Evolutionary conservation across 257 asterid species (phyloP).

Genomic region (Solanum pimpinellifolium): DNA sequence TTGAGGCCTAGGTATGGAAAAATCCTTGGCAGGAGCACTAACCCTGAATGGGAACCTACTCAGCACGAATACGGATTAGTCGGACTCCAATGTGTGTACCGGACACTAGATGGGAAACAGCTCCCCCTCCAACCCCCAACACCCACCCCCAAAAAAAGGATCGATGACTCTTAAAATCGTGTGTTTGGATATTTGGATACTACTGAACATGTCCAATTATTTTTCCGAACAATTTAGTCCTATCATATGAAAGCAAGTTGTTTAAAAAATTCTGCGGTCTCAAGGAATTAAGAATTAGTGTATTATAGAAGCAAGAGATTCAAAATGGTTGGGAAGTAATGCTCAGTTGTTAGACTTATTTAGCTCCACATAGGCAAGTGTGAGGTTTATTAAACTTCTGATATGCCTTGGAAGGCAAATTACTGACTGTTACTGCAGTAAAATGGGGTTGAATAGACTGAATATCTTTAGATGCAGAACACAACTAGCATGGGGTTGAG

Average conservation of each 20-base stretch:
- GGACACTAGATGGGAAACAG: too few relatives aligned
- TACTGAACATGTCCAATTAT: neutral
- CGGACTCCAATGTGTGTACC: too few relatives aligned
- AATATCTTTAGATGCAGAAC: too few relatives aligned
- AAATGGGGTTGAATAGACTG: neutral
- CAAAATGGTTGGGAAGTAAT: neutral
- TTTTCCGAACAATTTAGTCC: neutral
- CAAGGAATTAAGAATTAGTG: neutral
- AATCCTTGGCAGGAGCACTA: too few relatives aligned
- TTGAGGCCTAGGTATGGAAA: too few relatives aligned
- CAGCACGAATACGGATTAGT: too few relatives aligned
- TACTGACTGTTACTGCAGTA: neutral
- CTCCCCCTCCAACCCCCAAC: too few relatives aligned
- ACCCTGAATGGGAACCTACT: too few relatives aligned
- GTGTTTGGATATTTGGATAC: neutral
- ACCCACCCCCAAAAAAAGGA: neutral
- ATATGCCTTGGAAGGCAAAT: neutral
- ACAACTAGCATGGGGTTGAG: too few relatives aligned
- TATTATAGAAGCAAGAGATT: neutral
- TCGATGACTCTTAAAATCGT: neutral
- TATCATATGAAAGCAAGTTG: neutral
- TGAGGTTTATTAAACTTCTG: neutral
- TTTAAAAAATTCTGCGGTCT: neutral
- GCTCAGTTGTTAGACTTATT: neutral
- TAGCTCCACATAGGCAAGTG: neutral